Percentiles rank a stretch among this genome's conserved stretches.
Conservation (phyloP, 345 rosid genomes). For the Aquilaria yunnanensis region DNA sequence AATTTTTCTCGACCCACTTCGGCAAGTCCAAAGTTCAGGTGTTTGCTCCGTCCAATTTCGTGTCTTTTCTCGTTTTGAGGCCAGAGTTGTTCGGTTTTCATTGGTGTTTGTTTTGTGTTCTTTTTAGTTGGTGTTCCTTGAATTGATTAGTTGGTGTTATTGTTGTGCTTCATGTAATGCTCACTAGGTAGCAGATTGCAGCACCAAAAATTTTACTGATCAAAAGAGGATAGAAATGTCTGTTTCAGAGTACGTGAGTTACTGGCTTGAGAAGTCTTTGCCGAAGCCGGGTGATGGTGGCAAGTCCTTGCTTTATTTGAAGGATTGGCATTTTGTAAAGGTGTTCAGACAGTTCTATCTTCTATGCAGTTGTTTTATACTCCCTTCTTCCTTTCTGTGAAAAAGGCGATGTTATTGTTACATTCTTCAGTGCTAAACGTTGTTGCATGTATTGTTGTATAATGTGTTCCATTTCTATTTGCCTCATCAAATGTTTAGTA, state of each 20-base stretch:
- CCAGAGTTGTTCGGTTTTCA: neutral
- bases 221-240: slow-evolving; percentile 85
- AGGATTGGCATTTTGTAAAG: slow-evolving; percentile 98
- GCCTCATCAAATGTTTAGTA: too few species aligned
- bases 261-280: slow-evolving; percentile 33
- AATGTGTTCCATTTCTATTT: too few species aligned
- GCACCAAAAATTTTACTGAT: slow-evolving; percentile 64
- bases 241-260: slow-evolving; percentile 54
- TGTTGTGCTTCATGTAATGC: neutral
- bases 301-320: slow-evolving; percentile 56
- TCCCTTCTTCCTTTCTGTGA: slow-evolving; percentile 2
- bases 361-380: slow-evolving; percentile 1
- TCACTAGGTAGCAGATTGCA: slow-evolving; percentile 79
- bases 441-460: too few species aligned
- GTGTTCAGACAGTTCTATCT: slow-evolving; percentile 16
- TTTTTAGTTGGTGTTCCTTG: neutral
- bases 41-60: neutral
- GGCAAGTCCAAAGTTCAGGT: slow-evolving; percentile 84
- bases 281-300: slow-evolving; percentile 9
- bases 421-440: neutral
- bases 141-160: neutral
- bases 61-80: neutral
- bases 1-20: slow-evolving; percentile 57
- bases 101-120: too few species aligned
- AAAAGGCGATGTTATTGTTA: neutral